These are phyloP conservation scores for Ogataea neopini DNA, from an alignment of 805 yeast genomes.

Conservation along the genomic window DNA sequence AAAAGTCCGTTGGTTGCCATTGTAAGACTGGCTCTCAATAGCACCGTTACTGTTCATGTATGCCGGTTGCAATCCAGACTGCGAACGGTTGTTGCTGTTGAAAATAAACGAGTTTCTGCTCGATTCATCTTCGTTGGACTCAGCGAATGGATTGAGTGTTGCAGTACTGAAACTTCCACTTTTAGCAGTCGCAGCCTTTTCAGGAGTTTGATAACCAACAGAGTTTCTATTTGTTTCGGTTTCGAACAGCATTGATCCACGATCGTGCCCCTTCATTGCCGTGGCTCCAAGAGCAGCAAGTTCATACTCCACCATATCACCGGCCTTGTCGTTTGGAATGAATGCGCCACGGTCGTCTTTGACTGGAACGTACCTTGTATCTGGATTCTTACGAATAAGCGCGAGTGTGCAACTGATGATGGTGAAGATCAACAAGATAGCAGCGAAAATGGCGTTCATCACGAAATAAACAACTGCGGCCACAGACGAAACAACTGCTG, in stretches of 20 bases:
- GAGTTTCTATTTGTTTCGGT: slow-evolving; percentile 29
- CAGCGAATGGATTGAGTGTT: slow-evolving; percentile 23
- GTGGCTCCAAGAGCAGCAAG: slow-evolving; percentile 73
- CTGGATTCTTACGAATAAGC: slow-evolving; percentile 86
- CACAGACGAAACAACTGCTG: slow-evolving; percentile 84
- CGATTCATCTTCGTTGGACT: slow-evolving; percentile 17
- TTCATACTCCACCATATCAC: slow-evolving; percentile 53
- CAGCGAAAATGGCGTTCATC: slow-evolving; percentile 85
- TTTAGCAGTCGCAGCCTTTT: slow-evolving; percentile 27
- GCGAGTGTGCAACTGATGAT: slow-evolving; percentile 87
- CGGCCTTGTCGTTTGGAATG: slow-evolving; percentile 56
- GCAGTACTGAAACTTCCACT: slow-evolving; percentile 16
- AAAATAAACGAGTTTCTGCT: slow-evolving; percentile 22
- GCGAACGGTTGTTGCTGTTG: slow-evolving; percentile 17
- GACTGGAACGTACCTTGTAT: slow-evolving; percentile 92
- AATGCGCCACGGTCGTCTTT: slow-evolving; percentile 96
- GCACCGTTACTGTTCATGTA: slow-evolving; percentile 10
- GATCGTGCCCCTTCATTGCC: slow-evolving; percentile 62
- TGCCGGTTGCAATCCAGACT: slow-evolving; percentile 6
- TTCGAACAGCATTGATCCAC: slow-evolving; percentile 37
- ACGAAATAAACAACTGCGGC: slow-evolving; percentile 90
- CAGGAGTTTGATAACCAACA: slow-evolving; percentile 16
- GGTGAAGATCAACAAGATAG: slow-evolving; percentile 79
- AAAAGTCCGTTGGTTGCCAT: not conserved
- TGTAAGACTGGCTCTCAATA: slow-evolving; percentile 1